Conservation (phyloP, 1,139 yeast species). For the Nakaseomyces glabratus region DNA sequence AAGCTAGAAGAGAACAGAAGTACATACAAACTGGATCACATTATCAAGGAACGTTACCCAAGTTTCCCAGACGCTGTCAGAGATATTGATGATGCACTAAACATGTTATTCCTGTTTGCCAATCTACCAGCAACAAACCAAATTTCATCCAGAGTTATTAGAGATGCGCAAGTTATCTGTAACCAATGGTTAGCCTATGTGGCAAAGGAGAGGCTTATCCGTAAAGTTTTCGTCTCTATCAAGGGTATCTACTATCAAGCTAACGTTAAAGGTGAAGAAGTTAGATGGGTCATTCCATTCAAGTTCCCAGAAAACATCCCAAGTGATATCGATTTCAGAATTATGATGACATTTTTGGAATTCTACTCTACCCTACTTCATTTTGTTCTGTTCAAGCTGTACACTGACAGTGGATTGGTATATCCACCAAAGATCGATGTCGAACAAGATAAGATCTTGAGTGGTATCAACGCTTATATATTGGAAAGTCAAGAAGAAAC, state of each 20-base stretch:
- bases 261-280: constrained; percentile 77
- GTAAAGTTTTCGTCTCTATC: constrained; percentile 89
- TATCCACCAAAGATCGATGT: constrained; percentile 85
- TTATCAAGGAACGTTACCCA: constrained; percentile 92
- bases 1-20: constrained; percentile 76
- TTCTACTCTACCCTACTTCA: constrained; percentile 88
- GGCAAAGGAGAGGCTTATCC: constrained; percentile 71
- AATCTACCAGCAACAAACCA: constrained; percentile 90
- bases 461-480: constrained; percentile 80
- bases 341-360: constrained; percentile 94
- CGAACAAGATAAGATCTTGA: constrained; percentile 69
- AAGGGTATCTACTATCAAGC: constrained; percentile 98
- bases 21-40: constrained; percentile 75
- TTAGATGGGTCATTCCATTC: constrained; percentile 95
- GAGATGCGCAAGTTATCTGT: constrained; percentile 77
- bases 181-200: constrained; percentile 95
- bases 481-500: constrained; percentile 46
- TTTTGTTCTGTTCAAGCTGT: constrained; percentile 76
- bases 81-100: constrained; percentile 90
- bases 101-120: constrained; percentile 88
- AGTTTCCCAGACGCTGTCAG: constrained; percentile 85
- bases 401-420: constrained; percentile 73
- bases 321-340: constrained; percentile 86
- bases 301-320: constrained; percentile 96
- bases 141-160: constrained; percentile 68